Evolutionary conservation across 805 yeast species (phyloP), one percentile per base, ranked within the genome.

Genomic region (Pichia phayaonensis): DNA sequence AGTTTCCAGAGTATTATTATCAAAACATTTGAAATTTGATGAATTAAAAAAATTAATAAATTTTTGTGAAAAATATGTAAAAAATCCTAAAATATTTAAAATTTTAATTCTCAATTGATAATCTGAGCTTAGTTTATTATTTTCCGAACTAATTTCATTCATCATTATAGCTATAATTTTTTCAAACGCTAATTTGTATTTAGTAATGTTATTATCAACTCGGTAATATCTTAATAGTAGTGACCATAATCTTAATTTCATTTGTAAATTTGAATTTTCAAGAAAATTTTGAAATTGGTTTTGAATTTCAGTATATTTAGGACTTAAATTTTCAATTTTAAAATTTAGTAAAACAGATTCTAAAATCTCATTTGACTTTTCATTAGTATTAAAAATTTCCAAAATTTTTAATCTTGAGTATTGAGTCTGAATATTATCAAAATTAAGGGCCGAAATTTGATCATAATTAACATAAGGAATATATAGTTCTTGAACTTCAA

Each of bases 221-320:
- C 66, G 61, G 57, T 84, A 86, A 49, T 75, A 75, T 54, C 76
- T 79, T 45, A 88, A 73, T 18, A 90, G 68, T 23, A 84, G 73
- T 31, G 78, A 79, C 95, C 97, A 90, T 2, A 94, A 66, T 48
- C 83, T 82, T 39, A 90, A 67, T 50, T 78, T 79, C 61, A 89
- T 74, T 22, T 79, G 83, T 22, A 84, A 69, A 0, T 94, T 79
- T 0, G 95, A 80, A 13, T 70, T 71, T 3, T 71, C 66, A 16
- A 94, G 70, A 60, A 92, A 88, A 13, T 70, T 64, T 22, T 74
- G 70, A 63, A 89, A 81, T 8, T 90, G 81, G 16, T 60, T 55
- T 36, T 76, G 71, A 36, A 73, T 50, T 15, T 57, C 51, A 7
- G 69, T 62, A 21, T 63, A 60, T 8, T 60, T 53, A 10, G 67